Conservation (phyloP, 768 basidiomycete genomes). For the Inosperma sp. region DNA sequence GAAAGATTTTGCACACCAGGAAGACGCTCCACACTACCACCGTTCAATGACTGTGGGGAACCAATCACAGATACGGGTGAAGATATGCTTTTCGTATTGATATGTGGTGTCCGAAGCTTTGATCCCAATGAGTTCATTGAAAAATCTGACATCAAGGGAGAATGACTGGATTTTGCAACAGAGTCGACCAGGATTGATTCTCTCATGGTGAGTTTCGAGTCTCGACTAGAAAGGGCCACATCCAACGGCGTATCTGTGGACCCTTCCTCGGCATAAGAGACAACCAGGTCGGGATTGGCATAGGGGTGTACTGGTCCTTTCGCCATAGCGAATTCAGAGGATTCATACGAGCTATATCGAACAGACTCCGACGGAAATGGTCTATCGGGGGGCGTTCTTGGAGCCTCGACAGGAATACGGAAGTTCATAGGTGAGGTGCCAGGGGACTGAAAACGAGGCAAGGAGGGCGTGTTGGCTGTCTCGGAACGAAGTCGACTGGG, state of each 20-base stretch:
- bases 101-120: conserved; percentile 30
- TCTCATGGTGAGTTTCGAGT: conserved; percentile 51
- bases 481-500: conserved; percentile 37
- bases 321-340: conserved; percentile 11
- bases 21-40: conserved; percentile 23
- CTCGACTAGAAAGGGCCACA: conserved; percentile 37
- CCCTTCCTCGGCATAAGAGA: conserved; percentile 33
- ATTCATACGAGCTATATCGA: too few species aligned
- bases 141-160: conserved; percentile 34
- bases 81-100: conserved; percentile 53
- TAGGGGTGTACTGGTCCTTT: conserved; percentile 62
- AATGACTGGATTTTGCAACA: conserved; percentile 30
- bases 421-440: conserved; percentile 25
- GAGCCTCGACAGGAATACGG: conserved; percentile 16
- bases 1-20: conserved; percentile 33
- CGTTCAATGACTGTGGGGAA: conserved; percentile 24
- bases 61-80: conserved; percentile 45
- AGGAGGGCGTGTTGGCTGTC: conserved; percentile 28
- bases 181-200: conserved; percentile 31
- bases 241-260: conserved; percentile 26
- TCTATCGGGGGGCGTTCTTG: too few species aligned
- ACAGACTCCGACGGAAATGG: too few species aligned
- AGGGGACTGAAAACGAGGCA: conserved; percentile 28
- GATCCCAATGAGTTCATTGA: conserved; percentile 28
- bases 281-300: conserved; percentile 70